phyloP scores from a whole-genome alignment of 1,139 yeast species.

The Eremothecium sinecaudum region DNA sequence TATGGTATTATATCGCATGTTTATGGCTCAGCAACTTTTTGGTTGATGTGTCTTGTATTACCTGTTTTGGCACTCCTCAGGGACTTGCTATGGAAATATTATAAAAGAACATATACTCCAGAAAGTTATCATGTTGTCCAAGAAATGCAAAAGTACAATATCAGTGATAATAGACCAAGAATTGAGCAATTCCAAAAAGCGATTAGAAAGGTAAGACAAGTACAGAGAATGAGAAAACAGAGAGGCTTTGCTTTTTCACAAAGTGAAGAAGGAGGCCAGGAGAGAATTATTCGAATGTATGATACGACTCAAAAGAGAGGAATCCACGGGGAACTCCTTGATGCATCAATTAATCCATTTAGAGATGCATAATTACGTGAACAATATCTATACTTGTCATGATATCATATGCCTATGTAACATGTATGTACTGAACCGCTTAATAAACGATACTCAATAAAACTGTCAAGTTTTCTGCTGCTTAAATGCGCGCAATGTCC shows the following conservation, averaged over 20 bases:
- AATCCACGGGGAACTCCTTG: slow-evolving; percentile 43
- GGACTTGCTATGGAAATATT: slow-evolving; percentile 91
- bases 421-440: no score
- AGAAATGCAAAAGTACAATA: slow-evolving; percentile 91
- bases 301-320: slow-evolving; percentile 72
- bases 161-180: slow-evolving; percentile 88
- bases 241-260: slow-evolving; percentile 98
- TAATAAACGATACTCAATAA: no score
- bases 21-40: slow-evolving; percentile 70
- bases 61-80: slow-evolving; percentile 72
- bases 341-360: slow-evolving; percentile 31
- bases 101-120: slow-evolving; percentile 83
- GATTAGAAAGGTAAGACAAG: slow-evolving; percentile 93
- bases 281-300: slow-evolving; percentile 80
- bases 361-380: slow-evolving; percentile 12
- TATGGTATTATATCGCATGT: slow-evolving; percentile 68
- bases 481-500: no score
- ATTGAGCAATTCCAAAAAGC: slow-evolving; percentile 97
- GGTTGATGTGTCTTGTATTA: slow-evolving; percentile 74
- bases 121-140: slow-evolving; percentile 92
- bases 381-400: no score
- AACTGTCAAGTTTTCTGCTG: no score
- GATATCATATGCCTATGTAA: no score
- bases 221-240: slow-evolving; percentile 94
- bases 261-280: slow-evolving; percentile 88